Conservation (phyloP, 1,284 basidiomycete species). For the Uromyces viciae-fabae region DNA sequence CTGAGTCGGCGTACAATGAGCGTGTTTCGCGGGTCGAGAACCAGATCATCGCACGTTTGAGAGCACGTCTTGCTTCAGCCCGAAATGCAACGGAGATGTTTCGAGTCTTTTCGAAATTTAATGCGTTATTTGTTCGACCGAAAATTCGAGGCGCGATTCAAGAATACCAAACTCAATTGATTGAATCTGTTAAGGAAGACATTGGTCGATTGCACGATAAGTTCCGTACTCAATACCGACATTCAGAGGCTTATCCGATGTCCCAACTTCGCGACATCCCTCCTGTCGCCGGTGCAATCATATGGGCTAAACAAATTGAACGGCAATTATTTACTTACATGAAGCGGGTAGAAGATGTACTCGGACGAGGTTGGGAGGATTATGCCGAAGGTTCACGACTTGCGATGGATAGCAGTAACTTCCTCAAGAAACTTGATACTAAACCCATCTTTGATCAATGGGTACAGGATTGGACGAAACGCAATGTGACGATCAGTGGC, state of each 20-base stretch:
- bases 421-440: constrained; percentile 93
- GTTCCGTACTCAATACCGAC: constrained; percentile 65
- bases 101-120: constrained; percentile 91
- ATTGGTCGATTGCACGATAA: constrained; percentile 93
- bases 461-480: constrained; percentile 87
- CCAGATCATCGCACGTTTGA: constrained; percentile 88
- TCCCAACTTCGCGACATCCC: constrained; percentile 95
- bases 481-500: constrained; percentile 85
- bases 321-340: constrained; percentile 93
- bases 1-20: constrained; percentile 96
- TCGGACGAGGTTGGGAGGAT: constrained; percentile 96
- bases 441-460: constrained; percentile 91
- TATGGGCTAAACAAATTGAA: constrained; percentile 98
- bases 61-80: constrained; percentile 89
- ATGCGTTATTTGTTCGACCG: constrained; percentile 93
- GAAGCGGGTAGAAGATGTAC: constrained; percentile 98
- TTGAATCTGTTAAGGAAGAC: constrained; percentile 96
- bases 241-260: constrained; percentile 95
- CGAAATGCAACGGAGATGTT: constrained; percentile 99
- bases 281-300: constrained; percentile 92
- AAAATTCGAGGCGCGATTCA: constrained; percentile 64
- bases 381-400: constrained; percentile 99
- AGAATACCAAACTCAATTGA: constrained; percentile 82
- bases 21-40: constrained; percentile 95
- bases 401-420: constrained; percentile 81